Evolutionary conservation across 2,329 filamentous ascomycete genomes (phyloP).

Genomic region (Clonostachys chloroleuca): DNA sequence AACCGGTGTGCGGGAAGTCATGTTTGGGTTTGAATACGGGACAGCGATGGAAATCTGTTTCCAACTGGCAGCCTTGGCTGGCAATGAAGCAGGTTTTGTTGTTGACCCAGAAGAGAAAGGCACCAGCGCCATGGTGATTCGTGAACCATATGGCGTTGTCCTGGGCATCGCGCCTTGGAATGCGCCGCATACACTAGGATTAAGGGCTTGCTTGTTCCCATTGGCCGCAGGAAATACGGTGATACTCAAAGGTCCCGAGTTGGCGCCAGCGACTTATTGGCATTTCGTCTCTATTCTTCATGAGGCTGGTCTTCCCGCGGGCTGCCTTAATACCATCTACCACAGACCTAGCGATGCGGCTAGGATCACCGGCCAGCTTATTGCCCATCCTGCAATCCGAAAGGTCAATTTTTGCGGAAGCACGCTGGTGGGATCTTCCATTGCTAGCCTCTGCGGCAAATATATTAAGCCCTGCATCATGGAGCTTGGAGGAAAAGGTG

Average conservation of each 20-base stretch:
- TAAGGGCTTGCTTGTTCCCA: constrained; percentile 61
- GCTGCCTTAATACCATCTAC: constrained; percentile 70
- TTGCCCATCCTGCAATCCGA: constrained; percentile 62
- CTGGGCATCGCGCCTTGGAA: constrained; percentile 80
- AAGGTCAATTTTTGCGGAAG: constrained; percentile 88
- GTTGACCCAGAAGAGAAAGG: constrained; percentile 4
- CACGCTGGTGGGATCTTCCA: constrained; percentile 67
- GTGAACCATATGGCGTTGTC: constrained; percentile 76
- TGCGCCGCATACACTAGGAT: constrained; percentile 49
- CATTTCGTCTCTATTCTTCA: constrained; percentile 59
- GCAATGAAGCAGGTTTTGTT: background rate
- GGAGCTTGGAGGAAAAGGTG: constrained; percentile 80
- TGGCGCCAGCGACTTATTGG: constrained; percentile 59
- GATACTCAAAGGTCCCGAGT: constrained; percentile 64
- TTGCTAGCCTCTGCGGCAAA: constrained; percentile 65
- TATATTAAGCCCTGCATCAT: constrained; percentile 75
- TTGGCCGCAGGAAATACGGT: constrained; percentile 73
- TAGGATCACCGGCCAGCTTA: constrained; percentile 61
- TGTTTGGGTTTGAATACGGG: background rate
- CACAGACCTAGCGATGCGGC: constrained; percentile 62
- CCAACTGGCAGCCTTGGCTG: background rate
- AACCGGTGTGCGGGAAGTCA: background rate
- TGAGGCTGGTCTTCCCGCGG: constrained; percentile 72
- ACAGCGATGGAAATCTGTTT: background rate
- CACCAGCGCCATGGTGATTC: constrained; percentile 56